These are phyloP conservation scores for Lodderomyces parapsilosis DNA, from an alignment of 1,139 yeast species.

Conservation along the genomic window DNA sequence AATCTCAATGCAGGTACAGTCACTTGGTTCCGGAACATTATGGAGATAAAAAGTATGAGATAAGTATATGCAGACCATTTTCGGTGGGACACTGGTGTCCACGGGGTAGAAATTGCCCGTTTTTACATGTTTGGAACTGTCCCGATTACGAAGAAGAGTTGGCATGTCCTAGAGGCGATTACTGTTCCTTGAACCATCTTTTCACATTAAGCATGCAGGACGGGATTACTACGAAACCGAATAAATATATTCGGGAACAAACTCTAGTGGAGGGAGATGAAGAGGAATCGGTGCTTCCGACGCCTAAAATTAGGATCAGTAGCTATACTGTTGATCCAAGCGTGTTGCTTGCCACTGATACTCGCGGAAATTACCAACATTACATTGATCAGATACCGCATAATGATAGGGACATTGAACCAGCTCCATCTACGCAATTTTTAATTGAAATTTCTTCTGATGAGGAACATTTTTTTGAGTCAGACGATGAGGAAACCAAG, in stretches of 20 bases:
- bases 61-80: conserved; percentile 64
- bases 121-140: conserved; percentile 61
- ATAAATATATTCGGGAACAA: conserved; percentile 17
- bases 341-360: conserved; percentile 20
- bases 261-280: conserved; percentile 13
- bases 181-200: conserved; percentile 52
- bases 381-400: conserved; percentile 22
- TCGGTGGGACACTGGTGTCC: conserved; percentile 69
- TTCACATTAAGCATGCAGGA: conserved; percentile 29
- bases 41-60: conserved; percentile 38
- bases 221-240: conserved; percentile 21
- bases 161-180: conserved; percentile 48
- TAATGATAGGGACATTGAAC: conserved; percentile 7
- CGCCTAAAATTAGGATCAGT: conserved; percentile 22
- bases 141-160: conserved; percentile 70
- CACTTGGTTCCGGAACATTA: conserved; percentile 39
- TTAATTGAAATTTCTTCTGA: conserved; percentile 20
- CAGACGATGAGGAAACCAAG: conserved; percentile 19
- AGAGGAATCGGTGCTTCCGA: background rate
- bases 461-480: conserved; percentile 11
- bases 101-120: conserved; percentile 56
- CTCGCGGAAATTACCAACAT: conserved; percentile 26
- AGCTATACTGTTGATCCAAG: conserved; percentile 38
- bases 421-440: conserved; percentile 18
- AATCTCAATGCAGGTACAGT: conserved; percentile 52